A percentile compares a stretch with the other conserved stretches of the same genome.
Evolutionary conservation across 2,329 filamentous ascomycete genomes (phyloP).

Genomic region (Microascus cirrosus): DNA sequence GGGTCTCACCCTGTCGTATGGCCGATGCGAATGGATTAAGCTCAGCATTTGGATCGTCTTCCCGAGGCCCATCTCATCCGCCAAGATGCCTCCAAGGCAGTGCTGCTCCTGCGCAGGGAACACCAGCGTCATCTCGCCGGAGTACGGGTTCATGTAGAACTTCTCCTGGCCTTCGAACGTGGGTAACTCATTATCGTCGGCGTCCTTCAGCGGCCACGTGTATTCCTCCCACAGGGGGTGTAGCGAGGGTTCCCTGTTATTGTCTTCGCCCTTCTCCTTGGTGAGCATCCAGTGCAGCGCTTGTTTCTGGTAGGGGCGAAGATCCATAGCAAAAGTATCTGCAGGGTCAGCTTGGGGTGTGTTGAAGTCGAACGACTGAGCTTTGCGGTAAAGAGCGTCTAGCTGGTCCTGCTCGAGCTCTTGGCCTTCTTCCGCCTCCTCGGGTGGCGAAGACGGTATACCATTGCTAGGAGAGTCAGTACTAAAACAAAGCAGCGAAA

Average conservation of each 20-base stretch:
- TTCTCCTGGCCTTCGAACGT: constrained; percentile 51
- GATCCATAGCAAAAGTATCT: constrained; percentile 66
- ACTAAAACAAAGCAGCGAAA: background rate
- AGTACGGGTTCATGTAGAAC: constrained; percentile 97
- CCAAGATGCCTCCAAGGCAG: constrained; percentile 84
- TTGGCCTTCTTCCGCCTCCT: constrained; percentile 71
- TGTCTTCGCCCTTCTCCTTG: constrained; percentile 74
- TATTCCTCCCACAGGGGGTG: constrained; percentile 98
- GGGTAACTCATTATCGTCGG: constrained; percentile 68
- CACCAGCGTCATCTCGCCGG: constrained; percentile 80
- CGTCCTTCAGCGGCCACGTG: constrained; percentile 75
- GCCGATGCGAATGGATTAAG: constrained; percentile 71
- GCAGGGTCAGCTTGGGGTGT: constrained; percentile 81
- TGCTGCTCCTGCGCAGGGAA: constrained; percentile 93
- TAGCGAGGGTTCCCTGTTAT: constrained; percentile 69
- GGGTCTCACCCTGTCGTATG: background rate
- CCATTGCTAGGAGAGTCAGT: background rate
- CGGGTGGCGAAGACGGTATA: constrained; percentile 19
- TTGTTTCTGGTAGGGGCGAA: constrained; percentile 92
- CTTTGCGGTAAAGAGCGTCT: constrained; percentile 87
- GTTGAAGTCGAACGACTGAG: constrained; percentile 90
- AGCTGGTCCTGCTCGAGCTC: constrained; percentile 94
- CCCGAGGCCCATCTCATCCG: constrained; percentile 94
- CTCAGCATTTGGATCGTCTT: constrained; percentile 99
- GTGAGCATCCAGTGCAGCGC: constrained; percentile 92